phyloP scores from a whole-genome alignment of 805 yeast genomes.

The Yamadazyma kitorensis region DNA sequence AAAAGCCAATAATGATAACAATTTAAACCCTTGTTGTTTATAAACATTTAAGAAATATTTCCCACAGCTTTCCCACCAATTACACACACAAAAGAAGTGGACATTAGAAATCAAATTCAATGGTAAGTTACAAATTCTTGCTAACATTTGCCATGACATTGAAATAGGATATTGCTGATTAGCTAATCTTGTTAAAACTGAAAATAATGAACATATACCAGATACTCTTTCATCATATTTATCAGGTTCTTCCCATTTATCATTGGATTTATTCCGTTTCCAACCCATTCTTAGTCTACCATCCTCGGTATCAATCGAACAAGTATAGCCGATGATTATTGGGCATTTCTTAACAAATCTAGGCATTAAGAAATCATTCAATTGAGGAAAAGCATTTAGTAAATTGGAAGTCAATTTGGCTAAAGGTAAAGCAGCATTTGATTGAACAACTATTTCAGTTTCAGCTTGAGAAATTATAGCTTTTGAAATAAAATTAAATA shows the following conservation, averaged over 20 bases:
- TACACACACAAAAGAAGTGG: constrained; percentile 67
- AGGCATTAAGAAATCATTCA: constrained; percentile 62
- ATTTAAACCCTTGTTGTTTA: constrained; percentile 68
- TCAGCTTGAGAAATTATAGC: constrained; percentile 89
- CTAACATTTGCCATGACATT: constrained; percentile 65
- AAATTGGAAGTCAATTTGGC: constrained; percentile 62
- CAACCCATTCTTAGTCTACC: constrained; percentile 89
- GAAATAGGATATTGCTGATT: constrained; percentile 45
- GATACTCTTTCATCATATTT: constrained; percentile 82
- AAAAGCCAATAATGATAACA: constrained; percentile 8
- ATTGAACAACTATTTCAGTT: constrained; percentile 79
- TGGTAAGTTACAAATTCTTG: constrained; percentile 65
- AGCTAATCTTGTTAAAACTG: constrained; percentile 59
- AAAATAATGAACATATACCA: constrained; percentile 81
- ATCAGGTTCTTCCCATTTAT: constrained; percentile 58
- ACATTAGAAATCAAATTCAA: constrained; percentile 52
- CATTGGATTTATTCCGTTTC: constrained; percentile 48
- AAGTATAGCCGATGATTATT: constrained; percentile 74
- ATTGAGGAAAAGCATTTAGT: constrained; percentile 45
- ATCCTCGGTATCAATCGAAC: constrained; percentile 72
- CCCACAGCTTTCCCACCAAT: constrained; percentile 93
- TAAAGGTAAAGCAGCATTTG: constrained; percentile 75
- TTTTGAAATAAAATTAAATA: constrained; percentile 79
- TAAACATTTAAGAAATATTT: constrained; percentile 51
- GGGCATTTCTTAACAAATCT: constrained; percentile 93